phyloP scores from a whole-genome alignment of 768 basidiomycete genomes.

The Boletus tomentosulus region DNA sequence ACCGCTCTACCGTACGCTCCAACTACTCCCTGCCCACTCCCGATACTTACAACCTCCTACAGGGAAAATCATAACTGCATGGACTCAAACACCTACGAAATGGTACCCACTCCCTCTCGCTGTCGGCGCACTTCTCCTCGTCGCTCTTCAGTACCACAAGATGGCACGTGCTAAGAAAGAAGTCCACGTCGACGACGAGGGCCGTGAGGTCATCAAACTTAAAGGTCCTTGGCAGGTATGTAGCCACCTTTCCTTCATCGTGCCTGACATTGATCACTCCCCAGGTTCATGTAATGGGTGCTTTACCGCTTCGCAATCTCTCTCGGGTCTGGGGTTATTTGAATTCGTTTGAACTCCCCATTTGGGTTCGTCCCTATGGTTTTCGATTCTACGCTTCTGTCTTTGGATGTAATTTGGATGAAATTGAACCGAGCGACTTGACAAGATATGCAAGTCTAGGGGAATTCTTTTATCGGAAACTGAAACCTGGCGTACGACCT shows the following conservation, averaged over 20 bases:
- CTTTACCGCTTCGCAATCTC: constrained; percentile 88
- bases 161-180: constrained; percentile 49
- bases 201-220: constrained; percentile 72
- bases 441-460: constrained; percentile 81
- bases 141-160: constrained; percentile 72
- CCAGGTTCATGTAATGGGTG: constrained; percentile 94
- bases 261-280: neutral
- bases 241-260: neutral
- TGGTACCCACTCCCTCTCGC: constrained; percentile 95
- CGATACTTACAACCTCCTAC: neutral
- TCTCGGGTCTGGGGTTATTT: constrained; percentile 98
- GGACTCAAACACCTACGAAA: constrained; percentile 84
- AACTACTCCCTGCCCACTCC: neutral
- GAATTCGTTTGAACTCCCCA: constrained; percentile 87
- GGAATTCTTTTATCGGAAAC: constrained; percentile 89
- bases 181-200: constrained; percentile 78
- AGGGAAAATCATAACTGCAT: constrained; percentile 71
- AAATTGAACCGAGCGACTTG: constrained; percentile 79
- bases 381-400: constrained; percentile 78
- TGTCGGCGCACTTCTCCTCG: constrained; percentile 84
- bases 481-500: constrained; percentile 79
- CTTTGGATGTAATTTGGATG: constrained; percentile 95
- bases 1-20: constrained; percentile 45
- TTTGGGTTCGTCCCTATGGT: constrained; percentile 93
- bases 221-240: constrained; percentile 93